phyloP scores from a whole-genome alignment of 2,329 filamentous ascomycete genomes.

The Colletotrichum endophyticum region DNA sequence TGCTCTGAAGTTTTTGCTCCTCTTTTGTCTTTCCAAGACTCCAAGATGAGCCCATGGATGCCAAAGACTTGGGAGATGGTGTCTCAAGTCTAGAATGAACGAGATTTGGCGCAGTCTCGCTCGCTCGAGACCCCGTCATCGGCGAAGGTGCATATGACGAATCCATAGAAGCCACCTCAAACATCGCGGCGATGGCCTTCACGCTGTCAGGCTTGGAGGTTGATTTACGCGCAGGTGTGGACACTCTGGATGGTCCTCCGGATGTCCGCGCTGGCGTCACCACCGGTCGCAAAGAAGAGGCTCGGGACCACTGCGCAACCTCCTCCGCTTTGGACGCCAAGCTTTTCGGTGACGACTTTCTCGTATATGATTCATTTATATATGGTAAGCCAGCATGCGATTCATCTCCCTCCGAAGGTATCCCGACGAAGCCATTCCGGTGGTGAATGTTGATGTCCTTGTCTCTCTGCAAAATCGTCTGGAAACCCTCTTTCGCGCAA shows the following conservation, averaged over 20 bases:
- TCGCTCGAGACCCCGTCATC: neutral
- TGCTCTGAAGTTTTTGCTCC: neutral
- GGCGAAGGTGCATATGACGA: slow-evolving; percentile 23
- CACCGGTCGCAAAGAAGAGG: neutral
- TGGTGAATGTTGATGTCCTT: neutral
- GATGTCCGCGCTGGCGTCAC: neutral
- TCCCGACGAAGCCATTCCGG: neutral
- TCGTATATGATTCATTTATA: neutral
- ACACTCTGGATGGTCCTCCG: neutral
- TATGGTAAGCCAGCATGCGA: neutral
- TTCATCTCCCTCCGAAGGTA: neutral
- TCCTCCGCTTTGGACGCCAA: slow-evolving; percentile 4
- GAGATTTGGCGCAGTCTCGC: neutral
- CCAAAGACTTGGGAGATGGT: slow-evolving; percentile 23
- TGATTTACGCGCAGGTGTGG: slow-evolving; percentile 18
- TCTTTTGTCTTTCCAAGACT: slow-evolving; percentile 17
- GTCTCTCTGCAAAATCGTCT: neutral
- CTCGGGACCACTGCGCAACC: slow-evolving; percentile 1
- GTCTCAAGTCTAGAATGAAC: slow-evolving; percentile 19
- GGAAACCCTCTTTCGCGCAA: neutral
- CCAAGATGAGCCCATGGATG: slow-evolving; percentile 22
- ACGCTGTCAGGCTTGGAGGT: slow-evolving; percentile 39
- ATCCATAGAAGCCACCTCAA: slow-evolving; percentile 43
- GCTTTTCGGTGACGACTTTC: neutral
- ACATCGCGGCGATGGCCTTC: slow-evolving; percentile 57